Percentiles rank a stretch among this genome's conserved stretches.
These are phyloP conservation scores for Anthracocystis setariae DNA, from an alignment of 1,284 basidiomycete genomes.

Conservation along the genomic window DNA sequence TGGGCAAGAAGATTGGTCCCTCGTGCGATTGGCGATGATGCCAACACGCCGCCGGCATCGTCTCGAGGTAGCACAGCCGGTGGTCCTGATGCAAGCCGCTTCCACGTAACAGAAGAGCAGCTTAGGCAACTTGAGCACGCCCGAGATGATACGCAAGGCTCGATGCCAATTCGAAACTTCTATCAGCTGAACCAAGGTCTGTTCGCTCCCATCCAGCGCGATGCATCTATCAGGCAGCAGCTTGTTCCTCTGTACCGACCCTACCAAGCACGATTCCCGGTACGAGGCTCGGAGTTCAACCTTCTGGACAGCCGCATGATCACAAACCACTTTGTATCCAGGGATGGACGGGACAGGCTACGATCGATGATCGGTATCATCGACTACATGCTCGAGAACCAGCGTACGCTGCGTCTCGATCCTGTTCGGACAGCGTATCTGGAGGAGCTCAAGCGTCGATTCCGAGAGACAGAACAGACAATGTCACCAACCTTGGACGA, in stretches of 20 bases:
- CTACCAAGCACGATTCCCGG: neutral
- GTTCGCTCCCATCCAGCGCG: neutral
- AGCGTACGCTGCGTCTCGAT: neutral
- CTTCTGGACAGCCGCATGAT: neutral
- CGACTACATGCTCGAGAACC: constrained; percentile 5
- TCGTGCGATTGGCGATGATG: constrained; percentile 1
- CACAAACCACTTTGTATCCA: neutral
- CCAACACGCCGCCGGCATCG: neutral
- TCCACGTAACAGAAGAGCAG: too few species aligned
- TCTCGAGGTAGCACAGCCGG: too few species aligned
- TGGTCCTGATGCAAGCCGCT: too few species aligned
- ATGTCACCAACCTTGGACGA: too few species aligned
- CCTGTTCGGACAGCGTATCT: neutral
- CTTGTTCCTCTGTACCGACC: neutral
- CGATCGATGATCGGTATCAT: constrained; percentile 10
- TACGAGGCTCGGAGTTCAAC: neutral
- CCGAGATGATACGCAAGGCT: neutral
- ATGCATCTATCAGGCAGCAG: neutral
- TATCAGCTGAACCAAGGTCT: neutral
- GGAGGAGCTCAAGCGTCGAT: neutral
- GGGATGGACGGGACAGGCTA: constrained; percentile 13
- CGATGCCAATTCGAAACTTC: neutral
- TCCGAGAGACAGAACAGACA: neutral
- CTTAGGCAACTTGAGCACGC: too few species aligned
- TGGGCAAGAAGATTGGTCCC: neutral